Conservation (phyloP, 1,284 basidiomycete genomes). For the Takashimella koratensis region DNA sequence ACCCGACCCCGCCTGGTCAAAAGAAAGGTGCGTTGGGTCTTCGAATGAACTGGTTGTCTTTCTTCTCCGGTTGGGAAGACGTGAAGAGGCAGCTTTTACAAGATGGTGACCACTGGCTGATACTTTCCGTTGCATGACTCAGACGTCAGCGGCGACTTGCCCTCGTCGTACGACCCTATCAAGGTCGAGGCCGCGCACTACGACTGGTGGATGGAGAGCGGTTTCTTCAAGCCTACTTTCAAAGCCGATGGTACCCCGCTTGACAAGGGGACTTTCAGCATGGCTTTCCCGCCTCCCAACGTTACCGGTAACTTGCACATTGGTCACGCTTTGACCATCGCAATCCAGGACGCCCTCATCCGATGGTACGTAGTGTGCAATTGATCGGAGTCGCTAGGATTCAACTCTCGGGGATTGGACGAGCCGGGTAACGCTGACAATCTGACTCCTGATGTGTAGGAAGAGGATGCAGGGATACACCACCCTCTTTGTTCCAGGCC, state of each 20-base stretch:
- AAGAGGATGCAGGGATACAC: slow-evolving; percentile 95
- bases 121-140: too few relatives aligned
- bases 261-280: slow-evolving; percentile 71
- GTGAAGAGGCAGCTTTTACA: too few relatives aligned
- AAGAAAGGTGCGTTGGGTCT: slow-evolving; percentile 68
- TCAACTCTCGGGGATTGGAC: too few relatives aligned
- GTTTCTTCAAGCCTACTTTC: slow-evolving; percentile 82
- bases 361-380: slow-evolving; percentile 64
- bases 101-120: too few relatives aligned
- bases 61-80: too few relatives aligned
- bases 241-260: slow-evolving; percentile 56
- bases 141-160: slow-evolving; percentile 72
- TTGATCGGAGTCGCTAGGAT: too few relatives aligned
- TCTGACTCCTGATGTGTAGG: slow-evolving; percentile 51
- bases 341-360: slow-evolving; percentile 85
- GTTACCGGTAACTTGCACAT: slow-evolving; percentile 97
- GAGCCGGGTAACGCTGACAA: too few relatives aligned
- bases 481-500: slow-evolving; percentile 87
- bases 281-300: slow-evolving; percentile 95
- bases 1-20: slow-evolving; percentile 78
- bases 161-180: slow-evolving; percentile 92
- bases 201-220: slow-evolving; percentile 92
- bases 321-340: slow-evolving; percentile 89
- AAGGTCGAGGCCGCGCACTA: slow-evolving; percentile 97
- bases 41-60: too few relatives aligned